Evolutionary conservation across 2,329 filamentous ascomycete genomes (phyloP), one percentile per base, ranked within the genome.

Genomic region (Fusarium camptoceras): DNA sequence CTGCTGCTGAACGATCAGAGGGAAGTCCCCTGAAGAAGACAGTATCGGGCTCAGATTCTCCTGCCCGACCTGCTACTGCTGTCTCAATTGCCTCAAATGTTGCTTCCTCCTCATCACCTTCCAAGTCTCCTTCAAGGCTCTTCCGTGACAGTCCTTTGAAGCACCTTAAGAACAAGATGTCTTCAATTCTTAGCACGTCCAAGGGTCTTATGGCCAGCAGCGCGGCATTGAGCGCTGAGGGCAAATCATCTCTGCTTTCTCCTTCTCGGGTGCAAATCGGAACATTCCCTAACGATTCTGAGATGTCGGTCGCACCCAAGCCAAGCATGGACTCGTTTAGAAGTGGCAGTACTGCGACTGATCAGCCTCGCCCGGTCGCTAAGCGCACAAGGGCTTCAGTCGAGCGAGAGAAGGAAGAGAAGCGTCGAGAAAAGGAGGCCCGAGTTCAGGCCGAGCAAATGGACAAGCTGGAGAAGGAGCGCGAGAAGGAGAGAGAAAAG

Each of bases 161-260:
- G 79, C 94, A 96, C 54, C 94, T 96, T 28, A 98, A 97, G 82
- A 93, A 92, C 76, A 97, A 94, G 78, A 85, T 98, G 49, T 97
- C 95, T 48, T 97, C 94, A 12, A 94, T 97, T 64, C 84, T 98
- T 73, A 94, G 94, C 80, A 92, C 91, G 58, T 96, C 94, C 6
- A 95, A 92, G 78, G 93, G 91, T 16, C 87, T 98, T 50, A 91
- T 98, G 68, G 93, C 91, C 20, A 97, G 92, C 72, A 95, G 88
- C 72, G 88, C 88, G 5, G 87, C 85, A 18, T 81, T 88, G 39
- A 90, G 88, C 72, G 88, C 88, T 1, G 88, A 91, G 71, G 86
- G 87, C 10, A 91, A 90, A 71, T 83, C 84, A 0, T 85, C 84
- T 6, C 76, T 89, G 9, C 75, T 89, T 22, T 89, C 88, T 6